These are phyloP conservation scores for Ophiostoma sp. DNA, from an alignment of 2,329 filamentous ascomycete species.

Conservation along the genomic window DNA sequence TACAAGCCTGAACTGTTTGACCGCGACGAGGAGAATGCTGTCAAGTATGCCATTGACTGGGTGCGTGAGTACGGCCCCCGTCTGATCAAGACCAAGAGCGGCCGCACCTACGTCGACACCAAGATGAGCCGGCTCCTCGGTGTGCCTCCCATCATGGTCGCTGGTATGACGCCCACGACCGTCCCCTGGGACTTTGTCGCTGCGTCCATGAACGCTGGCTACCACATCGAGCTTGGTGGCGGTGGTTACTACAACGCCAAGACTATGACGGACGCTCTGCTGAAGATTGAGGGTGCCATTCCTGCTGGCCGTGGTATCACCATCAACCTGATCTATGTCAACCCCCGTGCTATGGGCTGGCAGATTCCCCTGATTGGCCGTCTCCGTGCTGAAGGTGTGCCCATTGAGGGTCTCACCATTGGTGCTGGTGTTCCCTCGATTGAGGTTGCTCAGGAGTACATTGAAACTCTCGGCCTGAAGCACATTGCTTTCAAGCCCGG, in stretches of 20 bases:
- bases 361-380: conserved; percentile 83
- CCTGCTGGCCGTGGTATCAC: conserved; percentile 84
- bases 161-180: conserved; percentile 90
- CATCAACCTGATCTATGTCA: conserved; percentile 89
- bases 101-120: conserved; percentile 90
- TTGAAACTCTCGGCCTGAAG: conserved; percentile 86
- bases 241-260: conserved; percentile 86
- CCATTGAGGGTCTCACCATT: conserved; percentile 89
- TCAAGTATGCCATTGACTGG: conserved; percentile 96
- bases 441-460: conserved; percentile 90
- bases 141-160: conserved; percentile 83
- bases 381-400: conserved; percentile 79
- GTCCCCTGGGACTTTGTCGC: conserved; percentile 90
- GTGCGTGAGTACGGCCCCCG: conserved; percentile 95
- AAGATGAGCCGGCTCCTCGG: conserved; percentile 90
- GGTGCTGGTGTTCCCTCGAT: conserved; percentile 92
- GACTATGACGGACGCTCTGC: conserved; percentile 78
- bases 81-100: conserved; percentile 83
- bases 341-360: conserved; percentile 86
- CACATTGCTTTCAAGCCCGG: conserved; percentile 95
- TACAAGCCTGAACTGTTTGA: conserved; percentile 99
- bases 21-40: conserved; percentile 88
- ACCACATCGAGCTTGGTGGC: conserved; percentile 86
- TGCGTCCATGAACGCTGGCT: conserved; percentile 92
- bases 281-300: conserved; percentile 81